Evolutionary conservation across 176 grass and related monocot species (phyloP).

Genomic region (Leersia perrieri): DNA sequence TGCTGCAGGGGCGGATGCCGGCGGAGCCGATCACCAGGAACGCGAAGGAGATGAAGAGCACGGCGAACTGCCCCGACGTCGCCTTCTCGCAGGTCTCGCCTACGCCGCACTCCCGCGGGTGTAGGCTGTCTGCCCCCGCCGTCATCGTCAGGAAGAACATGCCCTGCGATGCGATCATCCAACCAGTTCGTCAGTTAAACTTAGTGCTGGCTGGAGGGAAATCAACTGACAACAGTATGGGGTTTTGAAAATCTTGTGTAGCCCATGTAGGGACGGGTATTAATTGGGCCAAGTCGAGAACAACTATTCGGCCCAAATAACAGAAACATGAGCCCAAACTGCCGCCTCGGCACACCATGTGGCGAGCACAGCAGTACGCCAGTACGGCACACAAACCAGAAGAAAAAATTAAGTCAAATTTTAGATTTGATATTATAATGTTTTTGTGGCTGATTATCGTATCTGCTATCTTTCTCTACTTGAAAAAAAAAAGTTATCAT

Average conservation of each 20-base stretch:
- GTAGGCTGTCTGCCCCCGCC: constrained; percentile 50
- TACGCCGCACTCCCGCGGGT: constrained; percentile 51
- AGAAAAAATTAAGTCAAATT: neutral
- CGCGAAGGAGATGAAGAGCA: constrained; percentile 65
- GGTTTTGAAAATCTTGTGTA: neutral
- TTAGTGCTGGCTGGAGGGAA: too few species aligned
- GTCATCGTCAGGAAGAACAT: constrained; percentile 87
- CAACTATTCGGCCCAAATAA: neutral
- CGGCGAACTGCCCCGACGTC: constrained; percentile 47
- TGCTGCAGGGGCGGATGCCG: constrained; percentile 86
- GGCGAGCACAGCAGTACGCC: neutral
- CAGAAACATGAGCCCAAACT: neutral
- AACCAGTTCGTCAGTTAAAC: neutral
- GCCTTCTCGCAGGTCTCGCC: constrained; percentile 49
- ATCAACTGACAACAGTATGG: too few species aligned
- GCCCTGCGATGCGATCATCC: constrained; percentile 45
- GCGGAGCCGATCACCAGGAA: constrained; percentile 73
- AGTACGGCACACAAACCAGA: neutral
- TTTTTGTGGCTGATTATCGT: neutral
- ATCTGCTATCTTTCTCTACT: too few species aligned
- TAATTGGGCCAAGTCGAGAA: neutral
- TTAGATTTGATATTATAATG: neutral
- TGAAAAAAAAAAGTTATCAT: neutral
- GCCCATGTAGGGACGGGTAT: neutral
- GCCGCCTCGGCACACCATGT: too few species aligned